Conservation (phyloP, 768 basidiomycete genomes). For the Phanerochaete carnosa region DNA sequence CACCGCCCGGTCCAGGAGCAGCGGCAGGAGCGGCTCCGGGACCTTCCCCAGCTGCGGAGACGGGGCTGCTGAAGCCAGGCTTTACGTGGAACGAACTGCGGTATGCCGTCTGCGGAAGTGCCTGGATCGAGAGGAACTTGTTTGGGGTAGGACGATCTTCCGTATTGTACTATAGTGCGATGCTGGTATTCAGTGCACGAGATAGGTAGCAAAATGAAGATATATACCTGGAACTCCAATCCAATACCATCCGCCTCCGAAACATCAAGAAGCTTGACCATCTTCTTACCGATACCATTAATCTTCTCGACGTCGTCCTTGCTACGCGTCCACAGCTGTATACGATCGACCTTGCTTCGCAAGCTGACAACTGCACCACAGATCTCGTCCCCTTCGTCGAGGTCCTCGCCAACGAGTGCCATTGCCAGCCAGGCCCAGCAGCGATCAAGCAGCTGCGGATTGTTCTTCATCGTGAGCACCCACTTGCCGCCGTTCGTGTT, state of each 20-base stretch:
- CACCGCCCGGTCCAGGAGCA: slow-evolving; percentile 31
- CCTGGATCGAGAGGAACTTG: slow-evolving; percentile 79
- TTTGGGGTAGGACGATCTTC: slow-evolving; percentile 79
- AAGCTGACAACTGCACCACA: slow-evolving; percentile 87
- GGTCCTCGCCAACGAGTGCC: slow-evolving; percentile 81
- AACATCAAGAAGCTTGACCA: slow-evolving; percentile 80
- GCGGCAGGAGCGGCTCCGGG: slow-evolving; percentile 22
- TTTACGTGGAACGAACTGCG: slow-evolving; percentile 58
- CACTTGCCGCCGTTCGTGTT: slow-evolving; percentile 93
- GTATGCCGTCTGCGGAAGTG: slow-evolving; percentile 63
- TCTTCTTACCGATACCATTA: slow-evolving; percentile 79
- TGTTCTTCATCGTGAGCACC: slow-evolving; percentile 91
- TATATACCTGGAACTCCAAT: slow-evolving; percentile 82
- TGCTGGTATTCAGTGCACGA: not conserved
- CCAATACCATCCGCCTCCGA: slow-evolving; percentile 83
- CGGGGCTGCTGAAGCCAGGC: slow-evolving; percentile 26
- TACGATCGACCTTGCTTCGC: slow-evolving; percentile 82
- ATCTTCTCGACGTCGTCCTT: slow-evolving; percentile 85
- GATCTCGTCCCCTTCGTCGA: slow-evolving; percentile 71
- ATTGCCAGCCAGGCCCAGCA: slow-evolving; percentile 91
- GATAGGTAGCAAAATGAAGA: not conserved
- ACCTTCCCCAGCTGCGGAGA: slow-evolving; percentile 23
- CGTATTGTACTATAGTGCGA: slow-evolving; percentile 64
- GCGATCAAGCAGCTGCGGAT: slow-evolving; percentile 72
- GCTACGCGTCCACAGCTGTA: slow-evolving; percentile 86